Evolutionary conservation across 257 asterid species (phyloP), one percentile per base, ranked within the genome.

Genomic region (Solanum sejunctum): DNA sequence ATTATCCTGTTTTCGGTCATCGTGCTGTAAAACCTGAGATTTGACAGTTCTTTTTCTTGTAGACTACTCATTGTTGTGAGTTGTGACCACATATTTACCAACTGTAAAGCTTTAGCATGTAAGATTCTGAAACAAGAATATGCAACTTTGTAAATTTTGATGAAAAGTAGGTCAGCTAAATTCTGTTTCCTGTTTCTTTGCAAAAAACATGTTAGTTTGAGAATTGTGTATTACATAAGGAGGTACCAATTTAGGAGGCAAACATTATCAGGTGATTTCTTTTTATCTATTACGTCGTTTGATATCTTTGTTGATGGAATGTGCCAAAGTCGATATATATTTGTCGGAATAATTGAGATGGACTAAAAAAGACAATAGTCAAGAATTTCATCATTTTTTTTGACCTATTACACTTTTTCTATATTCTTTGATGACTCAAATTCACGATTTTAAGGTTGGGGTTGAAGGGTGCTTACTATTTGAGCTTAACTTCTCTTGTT

Each of bases 1-100:
- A 92, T 28, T 92, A 90, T 85, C 97, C 99, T 12, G 93, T 94
- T 80, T 92, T 88, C 87, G 91, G 91, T 79, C 88, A 81, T 56
- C 84, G 86, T 15, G 66, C 58, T 77, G 67, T 87, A 56, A 85
- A 82, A 61, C 81, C 86, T 28, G 89, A 92, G 85, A 15, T 52
- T 51, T 75, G 49, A 49, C 82, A 21, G 43, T 49, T 75, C 4
- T 23, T 23, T 75, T 12, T 75, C 57, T 47, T 47, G 3, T 77
- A 77, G 45, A 10, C 63, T 1, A 4, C 43, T 72, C 28, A 43
- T 71, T 43, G 36, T 69, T 70, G 52, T 39, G 45, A 26, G 43
- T 41, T 41, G 28, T 71, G 28, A 41, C 54, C 79, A 71, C 5
- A 20, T 4, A 18, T 71, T 20, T 43, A 71, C 80, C 11, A 10